A percentile compares a stretch with the other conserved stretches of the same genome.
These are phyloP conservation scores for Rhodotorula babjevae DNA, from an alignment of 768 basidiomycete species.

Conservation along the genomic window DNA sequence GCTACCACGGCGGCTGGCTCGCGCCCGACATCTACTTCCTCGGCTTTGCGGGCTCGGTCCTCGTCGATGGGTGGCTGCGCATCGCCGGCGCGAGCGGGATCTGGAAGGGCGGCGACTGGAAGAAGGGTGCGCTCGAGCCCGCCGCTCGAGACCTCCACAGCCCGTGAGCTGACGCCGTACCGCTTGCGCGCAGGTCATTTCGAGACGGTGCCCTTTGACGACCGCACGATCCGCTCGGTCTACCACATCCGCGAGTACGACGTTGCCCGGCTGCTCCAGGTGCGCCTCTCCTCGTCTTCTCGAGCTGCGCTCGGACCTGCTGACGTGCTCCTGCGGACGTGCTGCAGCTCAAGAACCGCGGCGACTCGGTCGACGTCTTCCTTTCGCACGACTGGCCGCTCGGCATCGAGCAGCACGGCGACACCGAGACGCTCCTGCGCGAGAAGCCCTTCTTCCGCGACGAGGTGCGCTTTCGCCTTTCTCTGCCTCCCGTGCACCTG, in stretches of 20 bases:
- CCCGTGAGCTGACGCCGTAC: neutral
- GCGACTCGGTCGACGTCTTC: constrained; percentile 59
- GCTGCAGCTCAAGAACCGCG: constrained; percentile 29
- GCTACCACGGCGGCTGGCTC: constrained; percentile 94
- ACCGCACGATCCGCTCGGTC: constrained; percentile 66
- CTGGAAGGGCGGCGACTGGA: constrained; percentile 72
- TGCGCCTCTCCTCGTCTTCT: constrained; percentile 31
- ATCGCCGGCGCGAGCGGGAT: constrained; percentile 92
- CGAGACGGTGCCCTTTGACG: constrained; percentile 77
- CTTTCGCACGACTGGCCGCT: constrained; percentile 97
- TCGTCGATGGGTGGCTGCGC: constrained; percentile 71
- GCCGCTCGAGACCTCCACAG: neutral
- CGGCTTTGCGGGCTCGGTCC: constrained; percentile 81
- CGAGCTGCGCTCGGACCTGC: neutral
- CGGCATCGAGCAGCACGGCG: constrained; percentile 73
- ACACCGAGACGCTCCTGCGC: constrained; percentile 61
- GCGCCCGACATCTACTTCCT: constrained; percentile 96
- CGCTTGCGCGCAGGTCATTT: constrained; percentile 54
- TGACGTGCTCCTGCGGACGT: no score
- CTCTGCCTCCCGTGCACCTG: no score
- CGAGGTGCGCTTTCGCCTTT: constrained; percentile 50
- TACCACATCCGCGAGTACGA: constrained; percentile 89
- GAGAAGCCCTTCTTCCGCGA: constrained; percentile 71
- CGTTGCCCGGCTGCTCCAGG: constrained; percentile 65
- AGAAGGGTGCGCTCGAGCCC: constrained; percentile 50